These are phyloP conservation scores for Colletotrichum viniferum DNA, from an alignment of 2,329 filamentous ascomycete species.

Conservation along the genomic window DNA sequence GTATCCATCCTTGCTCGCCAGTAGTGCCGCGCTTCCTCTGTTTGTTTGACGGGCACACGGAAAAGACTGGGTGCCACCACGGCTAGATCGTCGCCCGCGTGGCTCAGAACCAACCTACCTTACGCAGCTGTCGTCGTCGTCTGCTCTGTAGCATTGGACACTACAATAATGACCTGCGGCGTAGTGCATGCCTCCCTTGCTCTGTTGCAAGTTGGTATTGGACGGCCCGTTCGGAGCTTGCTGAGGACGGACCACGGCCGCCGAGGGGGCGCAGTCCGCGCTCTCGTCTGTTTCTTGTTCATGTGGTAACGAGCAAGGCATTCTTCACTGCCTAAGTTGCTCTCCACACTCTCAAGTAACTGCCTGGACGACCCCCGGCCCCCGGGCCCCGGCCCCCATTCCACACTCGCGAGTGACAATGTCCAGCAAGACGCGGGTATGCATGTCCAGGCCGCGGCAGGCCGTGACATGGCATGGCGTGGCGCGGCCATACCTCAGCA, in stretches of 20 bases:
- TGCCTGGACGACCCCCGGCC: not conserved
- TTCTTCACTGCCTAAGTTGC: not conserved
- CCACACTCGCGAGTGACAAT: not conserved
- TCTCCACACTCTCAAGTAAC: not conserved
- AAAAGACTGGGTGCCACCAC: not conserved
- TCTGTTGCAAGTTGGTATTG: not conserved
- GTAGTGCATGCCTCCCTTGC: not conserved
- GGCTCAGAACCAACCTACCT: not conserved
- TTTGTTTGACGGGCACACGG: not conserved
- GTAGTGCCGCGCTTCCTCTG: not conserved
- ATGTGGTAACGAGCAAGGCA: not conserved
- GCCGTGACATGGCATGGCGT: conserved; percentile 9
- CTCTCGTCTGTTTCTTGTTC: not conserved
- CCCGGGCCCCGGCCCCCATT: not conserved
- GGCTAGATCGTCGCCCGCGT: not conserved
- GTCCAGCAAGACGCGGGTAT: conserved; percentile 7
- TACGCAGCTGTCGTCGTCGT: not conserved
- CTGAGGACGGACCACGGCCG: not conserved
- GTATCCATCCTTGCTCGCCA: not conserved
- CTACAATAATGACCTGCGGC: not conserved
- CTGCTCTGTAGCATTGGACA: not conserved
- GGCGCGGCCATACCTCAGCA: conserved; percentile 15
- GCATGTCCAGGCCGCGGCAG: conserved; percentile 4
- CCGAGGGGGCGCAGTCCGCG: not conserved
- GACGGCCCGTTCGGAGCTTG: not conserved